Base-by-base conservation (phyloP, 495 filamentous ascomycete genomes). In the Tuber umbilicatum region DNA sequence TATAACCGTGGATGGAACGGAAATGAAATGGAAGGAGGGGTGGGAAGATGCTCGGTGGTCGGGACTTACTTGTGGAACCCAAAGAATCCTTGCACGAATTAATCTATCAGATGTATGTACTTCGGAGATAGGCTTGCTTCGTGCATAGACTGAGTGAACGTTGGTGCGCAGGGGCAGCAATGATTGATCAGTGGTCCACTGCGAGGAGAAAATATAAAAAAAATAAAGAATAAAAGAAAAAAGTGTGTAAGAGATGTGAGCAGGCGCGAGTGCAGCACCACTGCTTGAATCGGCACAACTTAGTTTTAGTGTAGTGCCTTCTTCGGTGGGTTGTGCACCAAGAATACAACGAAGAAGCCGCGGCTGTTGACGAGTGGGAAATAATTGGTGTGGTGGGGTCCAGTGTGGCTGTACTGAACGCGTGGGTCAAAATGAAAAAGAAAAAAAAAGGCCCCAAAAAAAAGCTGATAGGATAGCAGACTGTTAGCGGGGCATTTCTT, bases 61-160 rank as follows among this genome's bases (percentile, higher is more conserved):
- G 77, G 69, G 73, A 74, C 77, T 79, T 76, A 69, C 43, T 72
- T 69, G 77, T 79, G 77, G 69, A 78, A 79, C 77, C 68, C 71
- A 77, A 43, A 73, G 27, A 70, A 79, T 78, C 77, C 77, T 78
- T 55, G 77, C n/a, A 74, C 43, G 69, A 78, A 74, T 74, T 78
- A 79, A 79, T 79, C 72, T 79, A 79, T 79, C 70, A 79, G 77
- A 79, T 79, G 76, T 75, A 70, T 69, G 75, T 79, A 79, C 77
- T 73, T 75, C 77, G 77, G 77, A 79, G 77, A 79, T 79, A 79
- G 77, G 50, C 77, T 79, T 79, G 77, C 77, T 70, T 79, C 73
- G 72, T 79, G 77, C 77, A 79, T 76, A 40, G 50, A 74, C 72
- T 71, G 40, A 75, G n/a, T 38, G 40, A 71, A 70, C 75, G 75